These are phyloP conservation scores for Penicillium sp. DNA, from an alignment of 2,329 filamentous ascomycete genomes.

Conservation along the genomic window DNA sequence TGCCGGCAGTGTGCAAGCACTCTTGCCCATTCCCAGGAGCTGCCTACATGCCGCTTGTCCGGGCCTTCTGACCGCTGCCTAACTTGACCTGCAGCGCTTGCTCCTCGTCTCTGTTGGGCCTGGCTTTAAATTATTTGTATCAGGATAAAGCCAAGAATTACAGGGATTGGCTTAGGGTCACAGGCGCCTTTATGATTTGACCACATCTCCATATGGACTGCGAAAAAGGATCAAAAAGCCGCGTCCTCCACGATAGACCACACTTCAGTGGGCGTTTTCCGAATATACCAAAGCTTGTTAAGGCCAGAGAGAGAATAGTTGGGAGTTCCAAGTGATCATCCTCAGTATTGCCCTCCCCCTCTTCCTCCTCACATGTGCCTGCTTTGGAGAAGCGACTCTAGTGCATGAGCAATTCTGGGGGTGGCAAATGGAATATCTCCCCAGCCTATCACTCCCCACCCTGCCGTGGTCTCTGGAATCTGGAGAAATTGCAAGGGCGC, in stretches of 20 bases:
- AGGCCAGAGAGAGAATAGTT: not conserved
- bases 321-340: not conserved
- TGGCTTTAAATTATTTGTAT: slow-evolving; percentile 15
- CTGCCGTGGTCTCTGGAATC: not conserved
- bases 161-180: not conserved
- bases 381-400: not conserved
- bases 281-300: not conserved
- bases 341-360: not conserved
- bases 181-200: slow-evolving; percentile 13
- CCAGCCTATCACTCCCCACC: not conserved
- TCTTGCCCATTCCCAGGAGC: not conserved
- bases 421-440: slow-evolving; percentile 2
- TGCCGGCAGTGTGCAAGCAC: slow-evolving; percentile 19
- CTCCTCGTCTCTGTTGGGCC: slow-evolving; percentile 6
- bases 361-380: not conserved
- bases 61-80: slow-evolving; percentile 20
- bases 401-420: slow-evolving; percentile 1
- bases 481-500: slow-evolving; percentile 6
- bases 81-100: not conserved
- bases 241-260: not conserved
- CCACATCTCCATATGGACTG: not conserved
- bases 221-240: slow-evolving; percentile 4
- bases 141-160: slow-evolving; percentile 7
- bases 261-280: not conserved
- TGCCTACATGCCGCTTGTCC: slow-evolving; percentile 13